Evolutionary conservation across 148 eudicot genomes (phyloP), one percentile per base, ranked within the genome.

Genomic region (Agrostemma githago): DNA sequence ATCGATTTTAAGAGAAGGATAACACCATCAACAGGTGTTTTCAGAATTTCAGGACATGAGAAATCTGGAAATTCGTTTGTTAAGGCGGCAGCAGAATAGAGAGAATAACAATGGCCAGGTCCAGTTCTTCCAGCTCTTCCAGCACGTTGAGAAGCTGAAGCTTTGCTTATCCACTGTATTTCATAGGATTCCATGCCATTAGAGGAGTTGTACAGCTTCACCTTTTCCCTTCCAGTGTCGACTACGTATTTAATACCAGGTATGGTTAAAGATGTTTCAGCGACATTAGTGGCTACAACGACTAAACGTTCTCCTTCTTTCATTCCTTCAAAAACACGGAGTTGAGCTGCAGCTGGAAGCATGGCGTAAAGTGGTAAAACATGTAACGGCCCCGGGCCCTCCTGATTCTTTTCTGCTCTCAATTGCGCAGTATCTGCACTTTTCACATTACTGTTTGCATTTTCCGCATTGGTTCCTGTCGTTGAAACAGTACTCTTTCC

Each of bases 61-160:
- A 88, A 89, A 19, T 90, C 89, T 8, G 84, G 72, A 64, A 95
- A 90, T 26, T 75, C 79, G 70, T 88, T 81, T 73, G 58, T 84
- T 54, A 88, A 85, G 38, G 78, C 92, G 34, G 96, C 93, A 53
- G 90, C 77, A 81, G 96, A 86, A 81, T 92, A 95, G 59, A 95
- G 89, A 71, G 89, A 89, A 82, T 90, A 95, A 72, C 99, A 95
- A 62, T 90, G 96, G 78, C 97, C 97, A 69, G 99, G 97, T 39
- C 94, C 92, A 2, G 99, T 95, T 85, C 98, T 89, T 84, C 99
- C 99, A 70, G 99, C 93, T 83, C 99, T 87, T 80, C 99, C 97
- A 34, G 94, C 92, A 59, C 97, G 93, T 80, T 95, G 99, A 8
- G 84, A 76, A 72, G 97, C 97, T 59, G 99, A 95, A 14, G 96